Conservation (phyloP, 83 land plant genomes). For the Picea abies region DNA sequence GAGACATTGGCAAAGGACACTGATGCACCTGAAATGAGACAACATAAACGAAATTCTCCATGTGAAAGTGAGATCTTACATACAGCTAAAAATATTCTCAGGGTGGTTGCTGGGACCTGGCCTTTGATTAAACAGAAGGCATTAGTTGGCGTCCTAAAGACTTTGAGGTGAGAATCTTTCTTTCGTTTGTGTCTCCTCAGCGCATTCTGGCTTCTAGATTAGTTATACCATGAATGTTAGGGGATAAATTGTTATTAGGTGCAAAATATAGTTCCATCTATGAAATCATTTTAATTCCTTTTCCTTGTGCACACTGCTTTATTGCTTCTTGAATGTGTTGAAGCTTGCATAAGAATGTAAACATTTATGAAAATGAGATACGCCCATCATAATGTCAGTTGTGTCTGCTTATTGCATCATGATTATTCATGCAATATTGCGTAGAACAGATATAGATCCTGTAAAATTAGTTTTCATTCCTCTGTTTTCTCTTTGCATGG, state of each 20-base stretch:
- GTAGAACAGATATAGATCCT: neutral
- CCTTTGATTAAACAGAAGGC: slow-evolving; percentile 4
- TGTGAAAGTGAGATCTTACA: neutral
- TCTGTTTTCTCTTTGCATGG: neutral
- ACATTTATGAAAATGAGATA: neutral
- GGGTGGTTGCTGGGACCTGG: slow-evolving; percentile 2
- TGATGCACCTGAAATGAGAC: neutral
- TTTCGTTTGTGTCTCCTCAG: neutral
- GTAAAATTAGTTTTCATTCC: neutral
- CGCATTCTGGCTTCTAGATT: neutral
- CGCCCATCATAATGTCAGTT: neutral
- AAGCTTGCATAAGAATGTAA: neutral
- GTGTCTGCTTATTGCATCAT: neutral
- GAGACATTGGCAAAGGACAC: neutral
- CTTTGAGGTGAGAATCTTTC: neutral
- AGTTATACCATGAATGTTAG: neutral
- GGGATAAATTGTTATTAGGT: neutral
- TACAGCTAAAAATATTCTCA: neutral
- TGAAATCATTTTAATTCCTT: neutral
- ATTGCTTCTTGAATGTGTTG: neutral
- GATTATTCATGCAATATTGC: neutral
- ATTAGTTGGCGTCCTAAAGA: neutral
- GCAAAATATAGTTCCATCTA: neutral
- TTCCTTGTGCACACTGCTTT: neutral
- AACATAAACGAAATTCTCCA: neutral